Evolutionary conservation across 768 basidiomycete genomes (phyloP), one percentile per base, ranked within the genome.

Genomic region (Gloeopeniophorella convolvens): DNA sequence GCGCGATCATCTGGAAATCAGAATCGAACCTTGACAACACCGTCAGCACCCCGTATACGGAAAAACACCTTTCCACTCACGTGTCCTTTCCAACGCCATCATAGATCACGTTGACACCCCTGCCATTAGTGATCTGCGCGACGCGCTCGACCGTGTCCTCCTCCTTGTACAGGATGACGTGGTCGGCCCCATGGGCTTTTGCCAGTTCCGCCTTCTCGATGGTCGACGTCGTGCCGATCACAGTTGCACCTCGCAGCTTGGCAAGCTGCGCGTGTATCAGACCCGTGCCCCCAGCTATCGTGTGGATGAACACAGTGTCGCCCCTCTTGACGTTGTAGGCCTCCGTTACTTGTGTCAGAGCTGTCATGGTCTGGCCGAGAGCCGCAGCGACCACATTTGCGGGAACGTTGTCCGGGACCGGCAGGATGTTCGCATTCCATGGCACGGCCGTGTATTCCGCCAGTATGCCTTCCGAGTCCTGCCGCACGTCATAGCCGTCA

Each of bases 41-140:
- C 13, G 26, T 28, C 15, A 42, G 42, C 39, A 24, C 9, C n/a
- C 7, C 23, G 24, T 32, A 20, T 26, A 9, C 28, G 12, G 24
- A 12, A 28, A 11, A 10, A 15, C 10, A 10, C 59, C 42, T 54
- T 15, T 41, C 13, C 1, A 73, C 86, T 51, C 67, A 93, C 78
- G 92, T 96, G 65, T 91, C 90, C 71, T 90, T 94, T 2, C 95
- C 95, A n/a, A 97, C 91, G 24, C 95, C 93, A 60, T 98, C 95
- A 61, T 85, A 94, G 23, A 91, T 78, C 15, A 80, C 92, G 55
- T 94, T 78, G 3, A 92, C 87, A n/a, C 90, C 88, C 57, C 81
- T 75, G 6, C 87, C 86, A 34, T 79, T 78, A 0, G 89, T 90
- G 47, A 90, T 66, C 58, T 85, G 80, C 45, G 83, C 62, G 13